Conservation (phyloP, 2,329 filamentous ascomycete genomes). For the Clarireedia hainanense region DNA sequence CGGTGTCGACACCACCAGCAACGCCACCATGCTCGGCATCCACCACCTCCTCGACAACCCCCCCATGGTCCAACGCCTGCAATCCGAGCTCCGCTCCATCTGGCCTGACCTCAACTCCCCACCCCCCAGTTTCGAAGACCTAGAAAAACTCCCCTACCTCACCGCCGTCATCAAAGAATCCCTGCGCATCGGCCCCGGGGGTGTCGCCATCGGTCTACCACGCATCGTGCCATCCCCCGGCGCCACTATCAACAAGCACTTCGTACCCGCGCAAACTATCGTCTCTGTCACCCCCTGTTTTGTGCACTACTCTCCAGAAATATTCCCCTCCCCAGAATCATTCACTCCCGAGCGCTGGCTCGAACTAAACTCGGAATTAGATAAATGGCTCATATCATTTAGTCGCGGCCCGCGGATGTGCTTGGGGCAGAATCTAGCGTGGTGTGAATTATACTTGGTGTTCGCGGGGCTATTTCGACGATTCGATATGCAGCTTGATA, state of each 20-base stretch:
- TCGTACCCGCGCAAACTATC: slow-evolving; percentile 2
- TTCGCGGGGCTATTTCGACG: slow-evolving; percentile 28
- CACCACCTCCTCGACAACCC: slow-evolving; percentile 34
- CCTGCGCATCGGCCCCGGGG: slow-evolving; percentile 66
- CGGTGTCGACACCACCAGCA: slow-evolving; percentile 37
- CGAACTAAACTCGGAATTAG: neutral
- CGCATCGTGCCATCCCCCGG: slow-evolving; percentile 52
- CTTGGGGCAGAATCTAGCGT: slow-evolving; percentile 25
- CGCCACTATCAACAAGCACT: neutral
- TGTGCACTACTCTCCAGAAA: slow-evolving; percentile 19
- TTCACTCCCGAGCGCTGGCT: slow-evolving; percentile 23
- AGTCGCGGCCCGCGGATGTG: slow-evolving; percentile 35
- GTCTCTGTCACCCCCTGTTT: slow-evolving; percentile 28
- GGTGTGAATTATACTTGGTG: slow-evolving; percentile 28
- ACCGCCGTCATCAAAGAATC: slow-evolving; percentile 57
- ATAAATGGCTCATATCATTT: slow-evolving; percentile 33
- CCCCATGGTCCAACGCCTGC: slow-evolving; percentile 28
- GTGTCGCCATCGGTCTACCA: slow-evolving; percentile 58
- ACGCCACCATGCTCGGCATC: slow-evolving; percentile 34
- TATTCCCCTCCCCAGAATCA: slow-evolving; percentile 17
- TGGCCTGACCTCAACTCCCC: slow-evolving; percentile 31
- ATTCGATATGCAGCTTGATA: slow-evolving; percentile 26
- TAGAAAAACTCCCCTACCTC: slow-evolving; percentile 31
- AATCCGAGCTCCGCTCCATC: slow-evolving; percentile 30
- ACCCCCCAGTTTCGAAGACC: slow-evolving; percentile 21